These are phyloP conservation scores for Fusarium sp. DNA, from an alignment of 2,329 filamentous ascomycete species.

Conservation along the genomic window DNA sequence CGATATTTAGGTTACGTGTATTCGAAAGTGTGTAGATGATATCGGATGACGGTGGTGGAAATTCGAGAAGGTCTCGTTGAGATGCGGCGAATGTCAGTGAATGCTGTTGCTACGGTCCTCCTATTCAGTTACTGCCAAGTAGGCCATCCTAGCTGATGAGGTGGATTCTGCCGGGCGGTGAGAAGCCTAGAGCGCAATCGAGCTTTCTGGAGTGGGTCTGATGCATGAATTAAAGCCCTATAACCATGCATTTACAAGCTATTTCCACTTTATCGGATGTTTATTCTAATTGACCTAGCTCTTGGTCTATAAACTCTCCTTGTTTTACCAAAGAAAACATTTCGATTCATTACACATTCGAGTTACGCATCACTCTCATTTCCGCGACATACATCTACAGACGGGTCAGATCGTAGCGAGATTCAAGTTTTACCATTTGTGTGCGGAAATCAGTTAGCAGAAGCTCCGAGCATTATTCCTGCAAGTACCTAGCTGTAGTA, in stretches of 20 bases:
- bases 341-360: conserved; percentile 33
- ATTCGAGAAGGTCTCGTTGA: conserved; percentile 9
- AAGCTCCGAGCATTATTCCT: conserved; percentile 38
- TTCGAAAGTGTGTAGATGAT: neutral
- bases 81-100: conserved; percentile 29
- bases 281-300: conserved; percentile 39
- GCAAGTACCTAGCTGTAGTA: conserved; percentile 47
- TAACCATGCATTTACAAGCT: conserved; percentile 41
- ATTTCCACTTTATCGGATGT: conserved; percentile 35
- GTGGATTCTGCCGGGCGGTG: conserved; percentile 54
- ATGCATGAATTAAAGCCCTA: conserved; percentile 38
- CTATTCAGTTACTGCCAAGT: conserved; percentile 45
- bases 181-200: conserved; percentile 11
- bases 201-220: conserved; percentile 13
- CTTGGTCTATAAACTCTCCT: conserved; percentile 36
- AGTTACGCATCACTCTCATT: conserved; percentile 30
- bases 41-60: neutral
- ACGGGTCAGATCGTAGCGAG: conserved; percentile 3
- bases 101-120: conserved; percentile 39
- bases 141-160: conserved; percentile 44
- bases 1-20: neutral
- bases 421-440: conserved; percentile 14
- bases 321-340: conserved; percentile 40
- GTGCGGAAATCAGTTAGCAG: conserved; percentile 22
- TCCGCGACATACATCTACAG: conserved; percentile 27